A percentile compares a stretch with the other conserved stretches of the same genome.
Evolutionary conservation across 805 yeast species (phyloP).

Genomic region (Schizosaccharomyces lindneri): DNA sequence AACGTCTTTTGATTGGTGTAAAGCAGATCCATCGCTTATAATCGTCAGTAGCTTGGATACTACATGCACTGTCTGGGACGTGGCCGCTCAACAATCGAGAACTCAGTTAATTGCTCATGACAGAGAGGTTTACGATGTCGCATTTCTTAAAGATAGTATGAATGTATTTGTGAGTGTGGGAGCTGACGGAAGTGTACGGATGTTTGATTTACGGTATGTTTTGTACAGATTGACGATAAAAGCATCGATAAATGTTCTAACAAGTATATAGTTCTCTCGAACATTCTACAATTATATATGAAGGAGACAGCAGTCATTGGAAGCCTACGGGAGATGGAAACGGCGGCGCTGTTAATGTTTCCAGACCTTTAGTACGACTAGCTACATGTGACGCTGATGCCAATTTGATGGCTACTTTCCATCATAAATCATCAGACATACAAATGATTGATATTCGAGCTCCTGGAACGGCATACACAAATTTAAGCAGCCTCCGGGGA

Average conservation of each 20-base stretch:
- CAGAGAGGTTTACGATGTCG: conserved; percentile 78
- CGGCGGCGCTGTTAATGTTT: conserved; percentile 4
- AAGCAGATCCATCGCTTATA: conserved; percentile 36
- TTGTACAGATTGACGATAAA: too few relatives aligned
- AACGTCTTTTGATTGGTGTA: conserved; percentile 86
- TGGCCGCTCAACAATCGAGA: conserved; percentile 41
- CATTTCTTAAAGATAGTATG: conserved; percentile 48
- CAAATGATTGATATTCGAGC: conserved; percentile 60
- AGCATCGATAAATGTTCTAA: neutral
- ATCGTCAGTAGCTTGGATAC: conserved; percentile 84
- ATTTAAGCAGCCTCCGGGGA: conserved; percentile 40
- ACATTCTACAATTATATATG: conserved; percentile 85
- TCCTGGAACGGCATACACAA: conserved; percentile 61
- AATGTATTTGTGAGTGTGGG: conserved; percentile 78
- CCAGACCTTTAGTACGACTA: conserved; percentile 42
- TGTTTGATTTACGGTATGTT: conserved; percentile 55
- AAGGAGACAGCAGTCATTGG: conserved; percentile 12
- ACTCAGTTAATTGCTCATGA: conserved; percentile 95
- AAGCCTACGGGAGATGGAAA: conserved; percentile 7
- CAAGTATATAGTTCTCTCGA: conserved; percentile 28
- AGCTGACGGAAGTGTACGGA: conserved; percentile 81
- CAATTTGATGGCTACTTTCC: conserved; percentile 63
- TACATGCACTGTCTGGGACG: conserved; percentile 92
- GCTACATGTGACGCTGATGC: conserved; percentile 60
- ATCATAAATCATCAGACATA: conserved; percentile 39